These are phyloP conservation scores for Gastrolobium bilobum DNA, from an alignment of 306 rosid genomes.

Conservation along the genomic window DNA sequence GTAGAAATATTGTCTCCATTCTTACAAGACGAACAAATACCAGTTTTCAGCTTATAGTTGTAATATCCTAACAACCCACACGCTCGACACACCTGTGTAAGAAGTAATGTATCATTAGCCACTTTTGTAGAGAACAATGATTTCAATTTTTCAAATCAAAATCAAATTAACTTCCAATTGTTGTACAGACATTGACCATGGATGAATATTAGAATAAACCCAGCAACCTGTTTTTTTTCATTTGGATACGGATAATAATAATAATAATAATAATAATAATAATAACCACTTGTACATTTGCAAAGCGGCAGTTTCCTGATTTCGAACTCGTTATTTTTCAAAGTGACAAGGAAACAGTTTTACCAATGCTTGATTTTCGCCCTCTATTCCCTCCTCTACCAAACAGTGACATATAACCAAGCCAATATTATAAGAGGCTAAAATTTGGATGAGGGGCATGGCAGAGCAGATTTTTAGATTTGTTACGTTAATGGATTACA, in stretches of 20 bases:
- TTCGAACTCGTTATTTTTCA: too few relatives aligned
- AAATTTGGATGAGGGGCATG: background rate
- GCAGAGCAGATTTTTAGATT: background rate
- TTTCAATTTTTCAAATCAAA: constrained; percentile 3
- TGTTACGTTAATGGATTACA: background rate
- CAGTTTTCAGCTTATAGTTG: constrained; percentile 80
- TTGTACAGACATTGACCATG: background rate
- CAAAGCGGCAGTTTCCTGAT: too few relatives aligned
- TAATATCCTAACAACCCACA: constrained; percentile 95
- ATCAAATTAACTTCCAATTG: background rate
- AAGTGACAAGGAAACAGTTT: too few relatives aligned
- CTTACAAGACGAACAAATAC: constrained; percentile 87
- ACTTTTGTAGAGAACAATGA: background rate
- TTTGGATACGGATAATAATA: background rate
- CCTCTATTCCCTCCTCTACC: background rate
- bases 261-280: too few relatives aligned
- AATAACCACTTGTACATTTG: too few relatives aligned
- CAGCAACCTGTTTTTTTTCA: background rate
- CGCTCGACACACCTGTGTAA: constrained; percentile 71
- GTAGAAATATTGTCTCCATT: constrained; percentile 85
- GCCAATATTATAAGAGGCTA: background rate
- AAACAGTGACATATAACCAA: background rate
- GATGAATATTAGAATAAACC: background rate
- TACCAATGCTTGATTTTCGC: too few relatives aligned
- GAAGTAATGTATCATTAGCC: constrained; percentile 35